Evolutionary conservation across 2,329 filamentous ascomycete species (phyloP).

Genomic region (Thelonectria blattea): DNA sequence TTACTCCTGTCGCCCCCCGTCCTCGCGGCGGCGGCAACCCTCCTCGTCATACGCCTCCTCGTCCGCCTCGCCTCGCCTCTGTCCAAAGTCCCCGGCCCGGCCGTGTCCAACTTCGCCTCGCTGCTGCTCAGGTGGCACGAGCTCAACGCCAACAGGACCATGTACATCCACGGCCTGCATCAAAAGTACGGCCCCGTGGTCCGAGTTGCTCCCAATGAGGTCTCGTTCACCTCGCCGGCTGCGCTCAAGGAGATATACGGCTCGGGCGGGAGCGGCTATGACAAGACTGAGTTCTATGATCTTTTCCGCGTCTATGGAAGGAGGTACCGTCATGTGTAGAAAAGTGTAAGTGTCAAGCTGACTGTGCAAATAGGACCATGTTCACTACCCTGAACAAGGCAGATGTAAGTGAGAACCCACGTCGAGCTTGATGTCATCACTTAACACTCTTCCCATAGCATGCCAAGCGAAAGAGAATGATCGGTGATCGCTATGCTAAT

Average conservation of each 20-base stretch:
- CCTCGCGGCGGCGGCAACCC: constrained; percentile 29
- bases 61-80: constrained; percentile 43
- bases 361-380: constrained; percentile 55
- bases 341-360: constrained; percentile 6
- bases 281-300: constrained; percentile 70
- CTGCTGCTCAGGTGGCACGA: constrained; percentile 62
- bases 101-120: constrained; percentile 55
- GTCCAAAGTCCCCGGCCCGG: constrained; percentile 55
- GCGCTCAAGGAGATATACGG: constrained; percentile 69
- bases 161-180: constrained; percentile 63
- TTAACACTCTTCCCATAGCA: constrained; percentile 52
- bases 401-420: constrained; percentile 47
- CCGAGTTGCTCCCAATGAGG: constrained; percentile 63
- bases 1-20: constrained; percentile 39
- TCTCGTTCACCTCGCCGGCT: constrained; percentile 61
- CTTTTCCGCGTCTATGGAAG: constrained; percentile 64
- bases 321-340: constrained; percentile 47
- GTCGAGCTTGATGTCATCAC: not conserved
- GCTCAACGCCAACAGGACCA: constrained; percentile 57
- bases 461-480: constrained; percentile 64
- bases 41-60: constrained; percentile 38
- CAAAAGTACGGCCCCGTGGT: constrained; percentile 62
- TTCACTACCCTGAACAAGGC: constrained; percentile 63
- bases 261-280: constrained; percentile 66
- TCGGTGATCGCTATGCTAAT: constrained; percentile 73